Percentiles rank a stretch among this genome's conserved stretches.
phyloP scores from a whole-genome alignment of 148 eudicot genomes.

The Limonium bicolor region DNA sequence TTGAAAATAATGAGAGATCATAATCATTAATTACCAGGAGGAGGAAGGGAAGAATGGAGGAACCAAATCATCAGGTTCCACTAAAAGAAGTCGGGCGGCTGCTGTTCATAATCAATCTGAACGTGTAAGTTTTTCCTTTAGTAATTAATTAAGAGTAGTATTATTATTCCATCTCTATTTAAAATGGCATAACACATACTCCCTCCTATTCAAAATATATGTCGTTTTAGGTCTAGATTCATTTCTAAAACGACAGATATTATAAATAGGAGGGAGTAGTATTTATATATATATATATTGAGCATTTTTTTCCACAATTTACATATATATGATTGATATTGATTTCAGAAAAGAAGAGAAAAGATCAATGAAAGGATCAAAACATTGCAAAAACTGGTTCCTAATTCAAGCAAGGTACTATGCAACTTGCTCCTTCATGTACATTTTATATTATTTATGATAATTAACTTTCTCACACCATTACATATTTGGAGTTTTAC shows the following conservation, averaged over 20 bases:
- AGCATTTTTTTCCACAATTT: too few relatives aligned
- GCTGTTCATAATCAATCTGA: conserved; percentile 85
- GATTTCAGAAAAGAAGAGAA: conserved; percentile 81
- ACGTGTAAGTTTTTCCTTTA: conserved; percentile 33
- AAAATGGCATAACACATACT: too few relatives aligned
- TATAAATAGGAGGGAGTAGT: too few relatives aligned
- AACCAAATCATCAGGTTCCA: conserved; percentile 28
- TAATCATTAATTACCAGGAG: too few relatives aligned
- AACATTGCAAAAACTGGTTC: conserved; percentile 82
- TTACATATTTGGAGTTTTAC: neutral
- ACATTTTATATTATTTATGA: neutral
- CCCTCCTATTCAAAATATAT: too few relatives aligned
- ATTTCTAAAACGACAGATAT: too few relatives aligned
- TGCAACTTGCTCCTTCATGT: neutral
- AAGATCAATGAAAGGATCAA: conserved; percentile 82
- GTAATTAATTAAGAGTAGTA: neutral
- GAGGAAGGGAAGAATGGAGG: conserved; percentile 23
- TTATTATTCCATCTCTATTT: neutral
- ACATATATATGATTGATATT: neutral
- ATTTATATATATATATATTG: too few relatives aligned
- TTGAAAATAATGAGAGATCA: too few relatives aligned
- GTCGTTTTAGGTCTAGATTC: too few relatives aligned
- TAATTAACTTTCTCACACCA: neutral
- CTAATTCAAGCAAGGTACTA: conserved; percentile 79
- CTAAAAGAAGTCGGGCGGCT: conserved; percentile 68